Percentiles rank a stretch among this genome's conserved stretches.
phyloP scores from a whole-genome alignment of 2,329 filamentous ascomycete genomes.

The Arthrobotrys sphaeroides region DNA sequence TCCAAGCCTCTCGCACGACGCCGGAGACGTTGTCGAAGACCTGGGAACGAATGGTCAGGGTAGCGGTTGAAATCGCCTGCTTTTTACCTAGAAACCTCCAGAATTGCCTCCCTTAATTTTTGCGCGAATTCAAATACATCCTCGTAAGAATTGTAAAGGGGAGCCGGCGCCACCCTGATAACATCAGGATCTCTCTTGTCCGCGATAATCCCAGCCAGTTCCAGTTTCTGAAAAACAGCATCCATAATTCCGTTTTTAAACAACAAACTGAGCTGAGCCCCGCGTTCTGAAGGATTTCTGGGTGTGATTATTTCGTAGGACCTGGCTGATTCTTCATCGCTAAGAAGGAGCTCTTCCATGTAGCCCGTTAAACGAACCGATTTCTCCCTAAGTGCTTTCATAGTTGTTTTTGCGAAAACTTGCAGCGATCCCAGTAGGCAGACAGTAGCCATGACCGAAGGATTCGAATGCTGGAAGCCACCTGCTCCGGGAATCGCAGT shows the following conservation, averaged over 20 bases:
- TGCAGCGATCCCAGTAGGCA: constrained; percentile 77
- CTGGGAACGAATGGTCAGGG: no score
- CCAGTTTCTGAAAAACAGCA: constrained; percentile 70
- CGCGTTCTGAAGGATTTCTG: constrained; percentile 72
- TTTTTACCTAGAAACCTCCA: not conserved
- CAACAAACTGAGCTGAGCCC: constrained; percentile 80
- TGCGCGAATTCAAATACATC: constrained; percentile 74
- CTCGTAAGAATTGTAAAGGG: constrained; percentile 81
- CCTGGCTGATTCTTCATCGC: constrained; percentile 46
- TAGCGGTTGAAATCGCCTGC: no score
- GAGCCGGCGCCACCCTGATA: constrained; percentile 82
- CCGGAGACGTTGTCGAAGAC: no score
- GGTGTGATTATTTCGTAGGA: constrained; percentile 76
- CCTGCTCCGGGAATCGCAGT: constrained; percentile 78
- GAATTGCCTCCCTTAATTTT: constrained; percentile 59
- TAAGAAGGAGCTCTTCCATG: constrained; percentile 70
- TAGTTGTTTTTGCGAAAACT: constrained; percentile 76
- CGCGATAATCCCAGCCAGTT: constrained; percentile 75
- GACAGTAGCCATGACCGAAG: constrained; percentile 79
- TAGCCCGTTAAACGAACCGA: constrained; percentile 79
- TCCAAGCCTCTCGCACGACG: no score
- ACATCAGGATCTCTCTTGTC: constrained; percentile 89
- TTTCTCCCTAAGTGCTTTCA: constrained; percentile 74
- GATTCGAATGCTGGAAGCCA: constrained; percentile 87
- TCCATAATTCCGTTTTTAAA: constrained; percentile 76